Evolutionary conservation across 352 stramenopile species (phyloP).

Genomic region (Thraustochytrium sp.): DNA sequence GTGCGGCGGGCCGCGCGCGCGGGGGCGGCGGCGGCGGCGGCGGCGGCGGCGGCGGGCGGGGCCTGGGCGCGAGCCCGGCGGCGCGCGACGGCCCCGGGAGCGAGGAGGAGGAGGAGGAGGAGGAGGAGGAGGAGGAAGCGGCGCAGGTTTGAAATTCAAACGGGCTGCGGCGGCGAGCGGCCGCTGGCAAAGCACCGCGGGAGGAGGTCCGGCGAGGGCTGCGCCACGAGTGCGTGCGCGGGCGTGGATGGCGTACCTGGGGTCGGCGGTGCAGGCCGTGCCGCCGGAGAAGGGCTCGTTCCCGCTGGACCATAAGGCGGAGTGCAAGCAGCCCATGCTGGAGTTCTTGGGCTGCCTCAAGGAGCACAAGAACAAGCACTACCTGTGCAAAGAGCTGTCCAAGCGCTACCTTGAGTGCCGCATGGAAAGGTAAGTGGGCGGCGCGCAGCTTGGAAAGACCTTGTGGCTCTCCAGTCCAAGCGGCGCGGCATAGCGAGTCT

Average conservation of each 20-base stretch:
- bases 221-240: not conserved
- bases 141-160: too few species aligned
- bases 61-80: too few species aligned
- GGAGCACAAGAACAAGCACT: constrained; percentile 69
- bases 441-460: not conserved
- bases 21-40: too few species aligned
- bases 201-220: too few species aligned
- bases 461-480: not conserved
- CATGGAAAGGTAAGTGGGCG: constrained; percentile 70
- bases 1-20: too few species aligned
- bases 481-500: not conserved
- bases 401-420: constrained; percentile 75
- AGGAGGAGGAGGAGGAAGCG: too few species aligned
- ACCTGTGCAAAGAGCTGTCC: constrained; percentile 78
- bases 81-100: too few species aligned
- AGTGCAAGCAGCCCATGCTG: constrained; percentile 78
- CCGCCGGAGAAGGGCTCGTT: constrained; percentile 80
- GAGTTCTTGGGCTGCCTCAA: constrained; percentile 73
- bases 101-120: too few species aligned
- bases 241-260: not conserved
- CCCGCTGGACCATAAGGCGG: constrained; percentile 77
- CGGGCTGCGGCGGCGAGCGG: too few species aligned
- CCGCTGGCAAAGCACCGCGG: too few species aligned
- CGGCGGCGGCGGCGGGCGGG: too few species aligned
- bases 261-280: not conserved